Evolutionary conservation across 2,329 filamentous ascomycete species (phyloP).

Genomic region (Fusarium robinianum): DNA sequence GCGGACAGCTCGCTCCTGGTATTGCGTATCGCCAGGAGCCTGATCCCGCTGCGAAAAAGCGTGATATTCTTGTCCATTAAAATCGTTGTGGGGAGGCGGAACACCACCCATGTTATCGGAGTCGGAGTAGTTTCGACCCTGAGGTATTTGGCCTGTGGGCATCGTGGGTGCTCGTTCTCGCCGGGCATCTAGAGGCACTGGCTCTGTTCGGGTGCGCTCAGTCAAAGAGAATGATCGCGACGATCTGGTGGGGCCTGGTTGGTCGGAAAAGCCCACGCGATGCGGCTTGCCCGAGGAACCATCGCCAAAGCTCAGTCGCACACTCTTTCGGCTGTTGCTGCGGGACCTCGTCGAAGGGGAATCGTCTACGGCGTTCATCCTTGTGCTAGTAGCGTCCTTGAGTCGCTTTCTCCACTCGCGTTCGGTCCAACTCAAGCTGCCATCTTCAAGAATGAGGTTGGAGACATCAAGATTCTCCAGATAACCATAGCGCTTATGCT

Average conservation of each 20-base stretch:
- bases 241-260: slow-evolving; percentile 53
- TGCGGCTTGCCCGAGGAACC: slow-evolving; percentile 39
- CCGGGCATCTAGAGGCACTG: slow-evolving; percentile 52
- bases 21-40: slow-evolving; percentile 46
- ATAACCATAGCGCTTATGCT: slow-evolving; percentile 85
- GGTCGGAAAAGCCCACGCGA: slow-evolving; percentile 62
- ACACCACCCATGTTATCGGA: slow-evolving; percentile 38
- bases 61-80: slow-evolving; percentile 34
- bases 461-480: slow-evolving; percentile 87
- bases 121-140: slow-evolving; percentile 56
- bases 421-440: slow-evolving; percentile 79
- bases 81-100: slow-evolving; percentile 35
- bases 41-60: slow-evolving; percentile 43
- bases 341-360: slow-evolving; percentile 50
- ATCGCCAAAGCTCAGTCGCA: slow-evolving; percentile 56
- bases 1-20: slow-evolving; percentile 51
- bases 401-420: slow-evolving; percentile 86
- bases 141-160: slow-evolving; percentile 41
- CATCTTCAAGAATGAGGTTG: slow-evolving; percentile 75
- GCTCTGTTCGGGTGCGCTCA: slow-evolving; percentile 53
- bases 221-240: slow-evolving; percentile 57
- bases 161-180: slow-evolving; percentile 43
- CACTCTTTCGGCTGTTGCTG: slow-evolving; percentile 62
- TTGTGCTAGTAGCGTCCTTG: slow-evolving; percentile 82
- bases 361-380: slow-evolving; percentile 71